Evolutionary conservation across 2,329 filamentous ascomycete genomes (phyloP), one percentile per base, ranked within the genome.

Genomic region (Fusarium newnesense): DNA sequence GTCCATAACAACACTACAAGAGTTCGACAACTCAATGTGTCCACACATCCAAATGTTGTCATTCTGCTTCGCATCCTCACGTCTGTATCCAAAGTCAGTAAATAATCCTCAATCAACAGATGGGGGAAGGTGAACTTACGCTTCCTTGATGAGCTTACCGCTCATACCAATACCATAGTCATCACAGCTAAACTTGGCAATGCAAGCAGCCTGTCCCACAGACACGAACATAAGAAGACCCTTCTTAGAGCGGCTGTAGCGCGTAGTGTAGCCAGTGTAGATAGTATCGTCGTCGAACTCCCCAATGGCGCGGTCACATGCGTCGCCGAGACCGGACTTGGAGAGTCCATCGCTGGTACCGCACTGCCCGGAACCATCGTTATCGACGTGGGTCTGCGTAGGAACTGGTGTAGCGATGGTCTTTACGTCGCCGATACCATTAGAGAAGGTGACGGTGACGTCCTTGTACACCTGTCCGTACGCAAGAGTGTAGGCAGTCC

Each of bases 91-190:
- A 34, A 24, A 12, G n/a, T 61, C 13, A 65, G 57, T 15, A n/a
- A 47, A 5, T 4, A 26, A 2, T 4, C 12, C 12, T 2, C 2
- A 5, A 10, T 24, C 16, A 18, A 21, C 3, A 16, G 9, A 4
- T 11, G 3, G 7, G 7, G 12, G 12, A 13, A 9, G 1, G 3
- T 18, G 9, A 26, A 69, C 66, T 66, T 57, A 69, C 66, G 63
- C 63, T 36, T 60, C 54, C 26, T 69, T 69, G 30, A 69, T 69
- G 16, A 46, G 42, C 26, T 19, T 60, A 8, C 58, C 58, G n/a
- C 47, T 69, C 67, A 69, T 69, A 5, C 67, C 67, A 26, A 72
- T 70, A 5, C 69, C 69, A 13, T 72, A 72, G n/a, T 72, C 67
- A 18, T 72, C 62, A 15, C 69, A 70, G 30, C 40, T 46, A 18